Conservation (phyloP, 805 yeast species). For the Diddensiella santjacobensis region DNA sequence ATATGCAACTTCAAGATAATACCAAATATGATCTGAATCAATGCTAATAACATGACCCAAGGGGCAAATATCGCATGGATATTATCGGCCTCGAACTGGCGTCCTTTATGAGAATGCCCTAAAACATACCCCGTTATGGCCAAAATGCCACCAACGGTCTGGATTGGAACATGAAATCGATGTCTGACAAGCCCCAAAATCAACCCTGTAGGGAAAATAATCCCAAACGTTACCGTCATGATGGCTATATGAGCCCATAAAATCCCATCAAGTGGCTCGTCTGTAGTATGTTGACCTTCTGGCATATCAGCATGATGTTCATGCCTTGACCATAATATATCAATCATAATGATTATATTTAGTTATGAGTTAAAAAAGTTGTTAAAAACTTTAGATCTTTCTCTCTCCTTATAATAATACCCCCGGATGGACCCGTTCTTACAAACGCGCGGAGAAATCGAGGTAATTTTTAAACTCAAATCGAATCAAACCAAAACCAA, state of each 20-base stretch:
- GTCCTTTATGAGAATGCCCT: constrained; percentile 39
- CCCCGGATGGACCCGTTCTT: too few species aligned
- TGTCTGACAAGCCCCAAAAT: constrained; percentile 38
- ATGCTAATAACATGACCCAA: constrained; percentile 30
- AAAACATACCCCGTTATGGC: constrained; percentile 38
- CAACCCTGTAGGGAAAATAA: constrained; percentile 39
- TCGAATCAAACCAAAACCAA: too few species aligned
- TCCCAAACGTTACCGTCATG: constrained; percentile 37
- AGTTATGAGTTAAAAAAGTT: too few species aligned
- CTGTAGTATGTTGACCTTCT: constrained; percentile 19
- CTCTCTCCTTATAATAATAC: too few species aligned
- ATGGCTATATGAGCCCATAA: constrained; percentile 34
- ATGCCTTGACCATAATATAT: constrained; percentile 13
- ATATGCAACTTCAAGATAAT: constrained; percentile 36
- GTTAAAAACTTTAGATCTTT: too few species aligned
- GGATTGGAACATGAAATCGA: constrained; percentile 37
- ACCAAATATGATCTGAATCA: constrained; percentile 35
- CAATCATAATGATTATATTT: not conserved
- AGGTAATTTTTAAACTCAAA: too few species aligned
- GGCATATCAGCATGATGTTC: constrained; percentile 23
- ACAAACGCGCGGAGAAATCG: too few species aligned
- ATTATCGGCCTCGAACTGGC: constrained; percentile 33
- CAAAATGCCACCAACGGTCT: constrained; percentile 32
- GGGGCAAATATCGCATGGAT: constrained; percentile 36
- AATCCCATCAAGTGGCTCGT: constrained; percentile 22